Evolutionary conservation across 495 filamentous ascomycete species (phyloP), one percentile per base, ranked within the genome.

Genomic region (Mytilinidion resinicola): DNA sequence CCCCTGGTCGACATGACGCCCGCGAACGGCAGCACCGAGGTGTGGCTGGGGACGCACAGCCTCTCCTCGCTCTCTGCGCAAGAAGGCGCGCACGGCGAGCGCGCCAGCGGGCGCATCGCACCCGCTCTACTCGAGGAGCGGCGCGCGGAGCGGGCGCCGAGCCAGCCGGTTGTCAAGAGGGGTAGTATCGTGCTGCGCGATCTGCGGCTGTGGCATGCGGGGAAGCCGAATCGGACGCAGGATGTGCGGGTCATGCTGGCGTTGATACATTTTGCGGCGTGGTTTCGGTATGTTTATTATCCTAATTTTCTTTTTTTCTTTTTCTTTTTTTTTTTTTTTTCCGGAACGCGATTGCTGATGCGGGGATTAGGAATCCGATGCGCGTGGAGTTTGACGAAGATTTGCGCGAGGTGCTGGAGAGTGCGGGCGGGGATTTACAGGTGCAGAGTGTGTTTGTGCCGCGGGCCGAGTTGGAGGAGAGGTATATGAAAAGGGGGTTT

Each of bases 131-230:
- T 83, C 6, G 72, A 77, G 15, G 63, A 70, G 53, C 68, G 72
- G 14, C 59, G 72, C 9, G 60, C 56, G n/a, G 61, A 70, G 5
- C 61, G 74, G 17, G 70, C 76, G 3, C 80, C 80, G 2, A 66
- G 70, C 20, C 81, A 84, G 63, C 77, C 77, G 0, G 54, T 65
- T 4, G 71, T 81, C 1, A 72, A 74, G 21, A 82, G 81, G 53
- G 80, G 82, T 0, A 76, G 76, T 44, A 61, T 84, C 9, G 65
- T 82, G 21, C 59, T 85, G 9, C 71, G 82, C 4, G 81, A 84
- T 65, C 66, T 84, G 52, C 65, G 82, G 20, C 72, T 85, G 4
- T 85, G 81, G 81, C 81, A 85, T 67, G 80, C 78, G 7, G 82
- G 82, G 0, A 80, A 81, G 73, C 81, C 80, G 9, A 85, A 85